Evolutionary conservation across 768 basidiomycete species (phyloP), one percentile per base, ranked within the genome.

Genomic region (Exidia glandulosa): DNA sequence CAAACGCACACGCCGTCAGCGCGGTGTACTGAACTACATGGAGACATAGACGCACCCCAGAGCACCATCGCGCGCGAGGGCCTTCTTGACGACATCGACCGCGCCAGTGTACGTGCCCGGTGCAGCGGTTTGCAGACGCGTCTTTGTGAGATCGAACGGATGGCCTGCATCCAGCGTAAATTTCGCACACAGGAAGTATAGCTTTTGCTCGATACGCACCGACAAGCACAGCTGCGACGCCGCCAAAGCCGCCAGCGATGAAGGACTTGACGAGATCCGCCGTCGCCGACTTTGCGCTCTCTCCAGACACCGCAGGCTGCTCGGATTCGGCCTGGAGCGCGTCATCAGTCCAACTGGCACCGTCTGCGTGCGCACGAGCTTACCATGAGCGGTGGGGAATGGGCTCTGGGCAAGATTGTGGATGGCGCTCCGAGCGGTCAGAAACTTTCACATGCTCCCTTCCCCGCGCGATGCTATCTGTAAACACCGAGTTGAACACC

Each of bases 121-220:
- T 16, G 83, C 65, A 10, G 96, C 95, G 4, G 96, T 98, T 73
- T 99, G 96, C 62, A 99, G 72, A 48, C 95, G 82, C n/a, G 90
- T 93, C 76, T 94, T 94, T 61, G 91, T 96, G 68, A 98, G 76
- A 74, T 99, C 96, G 70, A 98, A 99, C 9, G 96, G 96, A 69
- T 99, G 96, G 1, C 96, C 95, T 91, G 63, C 29, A 56, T 19
- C 55, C 62, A 45, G 54, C 34, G 4, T 1, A 16, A 7, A 13
- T n/a, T 32, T 27, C 3, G 19, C 10, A 31, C 10, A 50, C 12
- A 52, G 23, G 6, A 19, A 6, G 23, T 14, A 45, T 16, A 61
- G 25, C 6, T 13, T 52, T 19, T 12, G 3, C 27, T 34, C 16
- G 16, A 23, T 3, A 79, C 90, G 67, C 60, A 93, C 93, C 94